A percentile compares a stretch with the other conserved stretches of the same genome.
These are phyloP conservation scores for Calonectria pseudoturangicola DNA, from an alignment of 2,329 filamentous ascomycete genomes.

Conservation along the genomic window DNA sequence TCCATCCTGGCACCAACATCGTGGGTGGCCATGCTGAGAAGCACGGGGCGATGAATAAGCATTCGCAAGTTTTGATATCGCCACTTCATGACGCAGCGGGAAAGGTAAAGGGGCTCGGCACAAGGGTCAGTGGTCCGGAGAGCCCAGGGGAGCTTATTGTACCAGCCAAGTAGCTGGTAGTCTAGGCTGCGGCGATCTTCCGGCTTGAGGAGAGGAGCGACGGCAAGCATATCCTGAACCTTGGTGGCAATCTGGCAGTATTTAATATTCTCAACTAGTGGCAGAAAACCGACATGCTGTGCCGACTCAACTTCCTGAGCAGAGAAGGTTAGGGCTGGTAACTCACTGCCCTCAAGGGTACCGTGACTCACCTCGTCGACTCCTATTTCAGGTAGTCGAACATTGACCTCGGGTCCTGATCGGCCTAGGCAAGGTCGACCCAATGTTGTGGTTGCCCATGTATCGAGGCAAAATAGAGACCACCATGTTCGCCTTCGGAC, in stretches of 20 bases:
- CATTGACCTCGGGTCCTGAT: constrained; percentile 80
- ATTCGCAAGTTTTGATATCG: constrained; percentile 86
- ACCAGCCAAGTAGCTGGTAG: constrained; percentile 82
- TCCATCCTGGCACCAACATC: constrained; percentile 67
- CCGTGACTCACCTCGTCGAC: constrained; percentile 60
- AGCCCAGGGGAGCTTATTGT: constrained; percentile 80
- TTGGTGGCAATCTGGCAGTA: constrained; percentile 87
- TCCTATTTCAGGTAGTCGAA: constrained; percentile 75
- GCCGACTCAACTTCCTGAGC: constrained; percentile 66
- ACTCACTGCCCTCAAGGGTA: not conserved
- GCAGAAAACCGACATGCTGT: constrained; percentile 80
- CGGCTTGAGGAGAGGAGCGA: constrained; percentile 78
- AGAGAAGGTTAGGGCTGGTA: not conserved
- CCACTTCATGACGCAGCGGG: constrained; percentile 87
- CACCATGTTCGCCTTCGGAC: constrained; percentile 83
- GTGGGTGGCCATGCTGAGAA: constrained; percentile 77
- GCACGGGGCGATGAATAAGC: constrained; percentile 82
- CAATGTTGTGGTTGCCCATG: constrained; percentile 83
- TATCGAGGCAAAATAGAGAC: constrained; percentile 84
- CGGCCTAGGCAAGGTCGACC: constrained; percentile 82
- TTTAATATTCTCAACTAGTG: constrained; percentile 84
- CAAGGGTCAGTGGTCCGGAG: constrained; percentile 79
- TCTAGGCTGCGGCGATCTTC: constrained; percentile 81
- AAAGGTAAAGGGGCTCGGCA: constrained; percentile 81
- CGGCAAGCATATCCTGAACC: constrained; percentile 86